Base-by-base conservation (phyloP, 164 flowering plant species). In the Umbellularia californica region DNA sequence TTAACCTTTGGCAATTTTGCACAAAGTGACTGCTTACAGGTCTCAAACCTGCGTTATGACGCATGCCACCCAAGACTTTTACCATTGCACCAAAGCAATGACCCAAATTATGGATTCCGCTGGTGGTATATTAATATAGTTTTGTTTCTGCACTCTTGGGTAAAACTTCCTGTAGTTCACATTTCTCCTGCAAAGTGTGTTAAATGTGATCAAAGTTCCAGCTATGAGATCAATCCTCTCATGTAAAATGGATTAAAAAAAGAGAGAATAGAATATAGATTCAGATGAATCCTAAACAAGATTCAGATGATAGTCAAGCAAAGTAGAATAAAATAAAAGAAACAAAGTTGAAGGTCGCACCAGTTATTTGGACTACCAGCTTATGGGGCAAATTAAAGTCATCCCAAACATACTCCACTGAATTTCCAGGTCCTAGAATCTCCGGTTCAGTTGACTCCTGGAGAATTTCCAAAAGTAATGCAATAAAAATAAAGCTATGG, bases 361-460 rank as follows among this genome's bases (percentile, higher is more conserved):
- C 91, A 78, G 82, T 80, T 73, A 93, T 84, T 74, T 87, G 87
- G 71, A 95, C 85, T 68, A 91, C 82, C 66, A 95, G 87, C 79
- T 84, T 90, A 85, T 87, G 99, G 60, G 97, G 95, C 83, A 90
- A 90, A 80, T 84, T 88, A 78, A 84, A 77, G 86, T 95, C 93
- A 81, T 90, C 97, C 98, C 99, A 95, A 58, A 87, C 94, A 84
- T 93, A 95, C 77, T 82, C 79, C 58, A 77, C 80, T 74, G 79
- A 81, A 71, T 74, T 77, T 71, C 84, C 88, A 84, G 94, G 74
- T 81, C 84, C 86, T 71, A 95, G 88, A 81, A 79, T 82, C 79
- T 95, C 98, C n/a, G 82, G 83, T 66, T 84, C 87, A 25, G 78
- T 70, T 27, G 89, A 86, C 68, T 89, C 93, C 99, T 93, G 89